phyloP scores from a whole-genome alignment of 345 rosid genomes.

The Microcos paniculata region DNA sequence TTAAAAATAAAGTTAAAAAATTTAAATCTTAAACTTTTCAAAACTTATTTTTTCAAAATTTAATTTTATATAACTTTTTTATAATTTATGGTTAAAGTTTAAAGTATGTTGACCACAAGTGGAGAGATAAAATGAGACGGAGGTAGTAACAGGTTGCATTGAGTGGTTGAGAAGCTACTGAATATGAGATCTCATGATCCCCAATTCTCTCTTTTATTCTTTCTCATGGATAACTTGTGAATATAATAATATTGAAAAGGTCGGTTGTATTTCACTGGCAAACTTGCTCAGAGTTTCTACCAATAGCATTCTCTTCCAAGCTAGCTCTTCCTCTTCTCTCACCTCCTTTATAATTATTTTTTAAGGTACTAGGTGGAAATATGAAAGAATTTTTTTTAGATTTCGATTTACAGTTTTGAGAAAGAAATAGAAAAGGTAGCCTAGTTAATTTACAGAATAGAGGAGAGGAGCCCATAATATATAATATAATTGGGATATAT shows the following conservation, averaged over 20 bases:
- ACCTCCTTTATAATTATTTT: background rate
- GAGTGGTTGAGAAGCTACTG: conserved; percentile 44
- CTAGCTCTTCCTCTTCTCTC: conserved; percentile 10
- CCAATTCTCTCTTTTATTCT: background rate
- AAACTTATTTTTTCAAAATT: too few species aligned
- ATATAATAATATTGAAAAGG: background rate
- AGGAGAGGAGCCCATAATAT: conserved; percentile 8
- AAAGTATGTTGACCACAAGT: too few species aligned
- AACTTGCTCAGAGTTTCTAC: too few species aligned
- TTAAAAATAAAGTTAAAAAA: too few species aligned
- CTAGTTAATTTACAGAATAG: background rate
- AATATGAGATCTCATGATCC: background rate
- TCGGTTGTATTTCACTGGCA: too few species aligned
- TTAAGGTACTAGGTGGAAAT: too few species aligned
- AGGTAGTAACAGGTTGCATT: conserved; percentile 33
- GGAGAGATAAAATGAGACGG: too few species aligned
- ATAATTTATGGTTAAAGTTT: too few species aligned
- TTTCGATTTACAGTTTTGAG: background rate
- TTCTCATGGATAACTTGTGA: background rate
- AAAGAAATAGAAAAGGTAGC: background rate
- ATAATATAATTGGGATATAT: conserved; percentile 13
- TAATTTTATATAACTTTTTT: too few species aligned
- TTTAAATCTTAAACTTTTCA: too few species aligned
- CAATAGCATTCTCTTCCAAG: conserved; percentile 13
- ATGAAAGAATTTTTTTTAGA: too few species aligned